Conservation (phyloP, 768 basidiomycete species). For the Amanita exitialis region DNA sequence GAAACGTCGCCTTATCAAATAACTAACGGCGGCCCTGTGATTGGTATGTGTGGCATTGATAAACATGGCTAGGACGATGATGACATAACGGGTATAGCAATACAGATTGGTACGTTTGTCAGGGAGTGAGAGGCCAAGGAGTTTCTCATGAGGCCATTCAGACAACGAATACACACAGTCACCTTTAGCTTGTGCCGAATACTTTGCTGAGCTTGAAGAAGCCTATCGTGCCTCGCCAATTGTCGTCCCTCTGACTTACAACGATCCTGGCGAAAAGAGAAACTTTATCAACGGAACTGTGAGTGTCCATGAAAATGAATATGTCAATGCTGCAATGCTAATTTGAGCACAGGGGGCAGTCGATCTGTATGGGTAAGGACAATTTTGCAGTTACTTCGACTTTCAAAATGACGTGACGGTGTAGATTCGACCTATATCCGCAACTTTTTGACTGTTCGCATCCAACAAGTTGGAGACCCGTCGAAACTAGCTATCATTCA, state of each 20-base stretch:
- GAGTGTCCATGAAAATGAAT: slow-evolving; percentile 9
- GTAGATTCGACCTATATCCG: slow-evolving; percentile 59
- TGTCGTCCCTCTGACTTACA: slow-evolving; percentile 65
- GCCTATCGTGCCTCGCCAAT: slow-evolving; percentile 46
- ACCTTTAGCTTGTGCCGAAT: slow-evolving; percentile 32
- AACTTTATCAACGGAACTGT: slow-evolving; percentile 70
- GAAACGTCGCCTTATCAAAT: slow-evolving; percentile 59
- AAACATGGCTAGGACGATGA: neutral
- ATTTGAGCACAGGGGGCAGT: slow-evolving; percentile 44
- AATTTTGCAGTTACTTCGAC: neutral
- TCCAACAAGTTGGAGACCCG: slow-evolving; percentile 52
- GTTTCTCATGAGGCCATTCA: slow-evolving; percentile 12
- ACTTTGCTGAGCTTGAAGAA: slow-evolving; percentile 53
- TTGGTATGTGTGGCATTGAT: slow-evolving; percentile 32
- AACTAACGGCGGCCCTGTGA: slow-evolving; percentile 62
- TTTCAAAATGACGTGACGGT: neutral
- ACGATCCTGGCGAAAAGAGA: slow-evolving; percentile 46
- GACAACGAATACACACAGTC: slow-evolving; percentile 71
- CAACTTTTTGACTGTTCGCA: slow-evolving; percentile 77
- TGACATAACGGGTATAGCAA: slow-evolving; percentile 11
- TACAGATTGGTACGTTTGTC: slow-evolving; percentile 17
- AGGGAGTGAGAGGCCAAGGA: neutral
- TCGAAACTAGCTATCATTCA: slow-evolving; percentile 51
- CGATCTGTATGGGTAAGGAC: slow-evolving; percentile 58
- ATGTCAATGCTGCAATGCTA: neutral